A percentile compares a stretch with the other conserved stretches of the same genome.
Evolutionary conservation across 2,329 filamentous ascomycete genomes (phyloP).

Genomic region (Canariomyces notabilis): DNA sequence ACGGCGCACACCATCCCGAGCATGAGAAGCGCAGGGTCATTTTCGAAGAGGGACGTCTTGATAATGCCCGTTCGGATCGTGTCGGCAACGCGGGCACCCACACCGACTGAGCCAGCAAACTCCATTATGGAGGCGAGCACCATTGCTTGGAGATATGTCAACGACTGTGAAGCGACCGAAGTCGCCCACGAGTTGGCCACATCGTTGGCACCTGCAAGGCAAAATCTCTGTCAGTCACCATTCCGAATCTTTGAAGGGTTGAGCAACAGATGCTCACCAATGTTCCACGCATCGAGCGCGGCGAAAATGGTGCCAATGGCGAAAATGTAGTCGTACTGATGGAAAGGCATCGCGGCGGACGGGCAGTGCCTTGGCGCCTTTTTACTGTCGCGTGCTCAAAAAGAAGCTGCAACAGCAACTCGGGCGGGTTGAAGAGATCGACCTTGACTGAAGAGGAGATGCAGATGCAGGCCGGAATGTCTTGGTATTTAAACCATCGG

Average conservation of each 20-base stretch:
- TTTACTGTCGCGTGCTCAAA: constrained; percentile 10
- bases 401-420: constrained; percentile 8
- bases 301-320: constrained; percentile 61
- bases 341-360: constrained; percentile 32
- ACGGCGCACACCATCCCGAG: constrained; percentile 54
- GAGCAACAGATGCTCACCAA: constrained; percentile 37
- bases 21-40: constrained; percentile 50
- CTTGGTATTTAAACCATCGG: background rate
- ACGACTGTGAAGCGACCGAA: constrained; percentile 63
- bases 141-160: constrained; percentile 58
- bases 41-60: constrained; percentile 41
- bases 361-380: background rate
- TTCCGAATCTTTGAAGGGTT: background rate
- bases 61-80: constrained; percentile 60
- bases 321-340: constrained; percentile 59
- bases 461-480: background rate
- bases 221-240: background rate
- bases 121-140: constrained; percentile 54
- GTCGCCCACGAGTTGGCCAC: constrained; percentile 75
- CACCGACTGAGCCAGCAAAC: constrained; percentile 55
- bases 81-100: constrained; percentile 55
- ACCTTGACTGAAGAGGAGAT: constrained; percentile 1
- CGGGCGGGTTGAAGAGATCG: constrained; percentile 5
- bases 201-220: constrained; percentile 48
- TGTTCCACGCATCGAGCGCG: constrained; percentile 63